Evolutionary conservation across 164 flowering plant genomes (phyloP), one percentile per base, ranked within the genome.

Genomic region (Vitis riparia): DNA sequence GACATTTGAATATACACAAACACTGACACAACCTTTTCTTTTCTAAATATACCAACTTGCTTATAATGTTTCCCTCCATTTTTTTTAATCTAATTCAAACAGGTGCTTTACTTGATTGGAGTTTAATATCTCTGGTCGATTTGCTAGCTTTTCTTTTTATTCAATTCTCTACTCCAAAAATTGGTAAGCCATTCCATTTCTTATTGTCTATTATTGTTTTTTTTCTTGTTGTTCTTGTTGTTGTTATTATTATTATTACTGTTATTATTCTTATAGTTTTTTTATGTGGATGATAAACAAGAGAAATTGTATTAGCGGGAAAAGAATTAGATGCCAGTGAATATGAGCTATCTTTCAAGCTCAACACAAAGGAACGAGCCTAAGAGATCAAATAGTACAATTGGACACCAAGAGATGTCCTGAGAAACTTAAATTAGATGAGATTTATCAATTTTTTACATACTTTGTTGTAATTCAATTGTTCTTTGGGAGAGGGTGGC

Each of bases 61-160:
- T 51, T 11, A 13, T 51, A 1, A 14, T 59, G 59, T 8, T 48
- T 5, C 57, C 13, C 44, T 4, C 29, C 27, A 23, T 23, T 23
- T 52, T 61, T 29, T 17, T 32, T 44, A 8, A 19, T 55, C 6
- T 70, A 7, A 55, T 69, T 69, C 37, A 10, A 82, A 82, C 91
- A 91, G 92, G 89, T 80, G 84, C 86, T 52, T 71, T 87, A 62
- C 81, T 73, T 11, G 79, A 79, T 67, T 81, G 86, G 84, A 81
- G 86, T 76, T 67, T 85, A 71, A 67, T 78, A 65, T 78, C 81
- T 68, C 71, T 78, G 51, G 53, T 67, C 62, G 78, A 78, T 64
- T 75, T 78, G 68, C 11, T 74, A 30, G 78, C 73, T 27, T 78
- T 75, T 60, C 78, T 78, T 37, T 65, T 65, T 62, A 67, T 89